Conservation (phyloP, 2,329 filamentous ascomycete species). For the Paecilomyces fulvus region DNA sequence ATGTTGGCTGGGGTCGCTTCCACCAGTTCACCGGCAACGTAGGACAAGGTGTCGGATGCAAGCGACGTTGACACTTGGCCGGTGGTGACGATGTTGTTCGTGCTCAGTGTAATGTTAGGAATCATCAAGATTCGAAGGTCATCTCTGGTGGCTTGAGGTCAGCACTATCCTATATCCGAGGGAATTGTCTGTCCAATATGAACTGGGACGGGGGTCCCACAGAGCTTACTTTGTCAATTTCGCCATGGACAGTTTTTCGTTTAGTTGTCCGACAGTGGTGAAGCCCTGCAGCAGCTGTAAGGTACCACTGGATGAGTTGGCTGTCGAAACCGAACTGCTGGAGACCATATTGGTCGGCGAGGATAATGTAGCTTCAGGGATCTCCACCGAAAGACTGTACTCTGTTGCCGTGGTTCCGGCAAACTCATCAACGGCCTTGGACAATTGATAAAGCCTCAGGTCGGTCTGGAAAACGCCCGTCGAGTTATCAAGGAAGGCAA, state of each 20-base stretch:
- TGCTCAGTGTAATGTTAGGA: constrained; percentile 24
- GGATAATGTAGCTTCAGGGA: constrained; percentile 14
- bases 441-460: constrained; percentile 63
- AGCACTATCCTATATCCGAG: neutral
- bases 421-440: constrained; percentile 46
- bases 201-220: neutral
- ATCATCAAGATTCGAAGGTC: constrained; percentile 24
- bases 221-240: constrained; percentile 20
- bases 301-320: constrained; percentile 2
- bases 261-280: constrained; percentile 23
- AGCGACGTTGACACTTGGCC: constrained; percentile 17
- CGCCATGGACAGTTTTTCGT: constrained; percentile 13
- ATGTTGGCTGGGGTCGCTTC: constrained; percentile 16
- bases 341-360: constrained; percentile 8
- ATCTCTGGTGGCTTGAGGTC: constrained; percentile 4
- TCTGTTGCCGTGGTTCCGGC: constrained; percentile 26
- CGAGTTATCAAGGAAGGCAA: constrained; percentile 56
- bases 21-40: constrained; percentile 24
- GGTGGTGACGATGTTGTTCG: constrained; percentile 10
- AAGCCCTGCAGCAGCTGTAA: constrained; percentile 24
- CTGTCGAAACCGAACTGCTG: constrained; percentile 2
- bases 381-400: constrained; percentile 18
- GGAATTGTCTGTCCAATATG: neutral
- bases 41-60: constrained; percentile 27
- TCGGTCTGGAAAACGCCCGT: constrained; percentile 70